These are phyloP conservation scores for Crithidia bombi DNA, from an alignment of 208 protist species.

Conservation along the genomic window DNA sequence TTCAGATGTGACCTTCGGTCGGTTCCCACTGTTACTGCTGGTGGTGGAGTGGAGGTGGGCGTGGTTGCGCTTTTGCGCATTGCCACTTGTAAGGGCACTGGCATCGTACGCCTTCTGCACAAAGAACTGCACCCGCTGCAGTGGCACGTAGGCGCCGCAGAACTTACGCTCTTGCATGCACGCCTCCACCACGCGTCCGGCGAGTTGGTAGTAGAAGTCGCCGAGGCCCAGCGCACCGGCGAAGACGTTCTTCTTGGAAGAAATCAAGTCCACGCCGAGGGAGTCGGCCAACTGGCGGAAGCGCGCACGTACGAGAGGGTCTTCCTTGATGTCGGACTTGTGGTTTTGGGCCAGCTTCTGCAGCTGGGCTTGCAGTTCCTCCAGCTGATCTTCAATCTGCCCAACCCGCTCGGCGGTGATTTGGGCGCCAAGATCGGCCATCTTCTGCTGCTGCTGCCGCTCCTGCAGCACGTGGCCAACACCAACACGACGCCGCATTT, in stretches of 20 bases:
- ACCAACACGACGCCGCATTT: constrained; percentile 85
- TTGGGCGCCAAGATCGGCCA: constrained; percentile 83
- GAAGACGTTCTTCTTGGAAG: constrained; percentile 89
- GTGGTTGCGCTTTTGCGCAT: constrained; percentile 7
- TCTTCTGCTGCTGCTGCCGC: constrained; percentile 73
- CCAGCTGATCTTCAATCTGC: constrained; percentile 80
- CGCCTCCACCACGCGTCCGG: constrained; percentile 76
- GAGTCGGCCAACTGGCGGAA: constrained; percentile 90
- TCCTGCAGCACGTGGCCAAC: constrained; percentile 83
- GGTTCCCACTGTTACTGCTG: constrained; percentile 7
- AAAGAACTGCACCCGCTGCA: constrained; percentile 57
- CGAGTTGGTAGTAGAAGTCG: constrained; percentile 89
- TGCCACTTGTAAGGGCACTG: constrained; percentile 22
- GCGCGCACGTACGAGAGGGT: constrained; percentile 81
- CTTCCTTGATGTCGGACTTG: constrained; percentile 75
- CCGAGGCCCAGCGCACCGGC: constrained; percentile 74
- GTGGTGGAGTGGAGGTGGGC: not conserved
- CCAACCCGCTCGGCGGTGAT: constrained; percentile 85
- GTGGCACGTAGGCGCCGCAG: constrained; percentile 81
- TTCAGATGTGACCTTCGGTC: not conserved
- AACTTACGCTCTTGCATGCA: constrained; percentile 89
- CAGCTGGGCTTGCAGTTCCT: constrained; percentile 73
- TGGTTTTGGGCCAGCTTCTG: constrained; percentile 62
- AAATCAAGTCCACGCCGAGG: constrained; percentile 86
- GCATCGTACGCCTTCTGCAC: constrained; percentile 72